Base-by-base conservation (phyloP, 371 early-diverging fungal species). In the Actinomucor elegans region DNA sequence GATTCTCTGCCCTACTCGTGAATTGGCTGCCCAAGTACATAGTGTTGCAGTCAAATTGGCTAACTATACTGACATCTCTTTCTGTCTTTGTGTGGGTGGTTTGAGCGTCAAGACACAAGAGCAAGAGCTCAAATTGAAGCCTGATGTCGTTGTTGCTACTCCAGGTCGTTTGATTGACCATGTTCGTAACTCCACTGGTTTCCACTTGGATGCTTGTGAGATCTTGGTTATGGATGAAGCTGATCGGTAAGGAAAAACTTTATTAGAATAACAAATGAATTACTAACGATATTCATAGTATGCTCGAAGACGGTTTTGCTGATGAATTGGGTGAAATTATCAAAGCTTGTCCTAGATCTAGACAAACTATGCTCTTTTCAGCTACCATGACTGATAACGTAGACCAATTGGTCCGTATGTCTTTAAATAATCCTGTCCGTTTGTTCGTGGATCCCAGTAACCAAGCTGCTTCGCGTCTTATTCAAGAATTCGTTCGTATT, bases 341-440 rank as follows among this genome's bases (percentile, higher is more conserved):
- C 65, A 88, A 90, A 46, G 63, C 88, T 15, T 93, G 94, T 48
- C 98, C 99, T 11, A 79, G 80, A 40, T 81, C 88, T 18, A 85
- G 99, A 57, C 99, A 99, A 68, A 98, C 99, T 1, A 93, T 99
- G 91, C 85, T 99, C 40, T 99, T 99, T 81, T 96, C 97, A 34
- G 99, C 99, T 14, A 99, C 99, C n/a, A 99, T 99, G 99, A 99
- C 99, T 3, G 96, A 95, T 67, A 97, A 98, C 61, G 96, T 97
- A 26, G 96, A 97, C 67, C 88, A 96, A 61, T 80, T 99, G 46
- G 87, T 96, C 41, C 89, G 94, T 34, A 83, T 98, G 71, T 96
- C 97, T 0, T 79, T 98, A 45, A 85, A 91, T 47, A 75, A 87
- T 17, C 99, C 98, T 26, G 91, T 93, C 4, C 84, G 94, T 32